These are phyloP conservation scores for Nemania sp. DNA, from an alignment of 2,329 filamentous ascomycete genomes.

Conservation along the genomic window DNA sequence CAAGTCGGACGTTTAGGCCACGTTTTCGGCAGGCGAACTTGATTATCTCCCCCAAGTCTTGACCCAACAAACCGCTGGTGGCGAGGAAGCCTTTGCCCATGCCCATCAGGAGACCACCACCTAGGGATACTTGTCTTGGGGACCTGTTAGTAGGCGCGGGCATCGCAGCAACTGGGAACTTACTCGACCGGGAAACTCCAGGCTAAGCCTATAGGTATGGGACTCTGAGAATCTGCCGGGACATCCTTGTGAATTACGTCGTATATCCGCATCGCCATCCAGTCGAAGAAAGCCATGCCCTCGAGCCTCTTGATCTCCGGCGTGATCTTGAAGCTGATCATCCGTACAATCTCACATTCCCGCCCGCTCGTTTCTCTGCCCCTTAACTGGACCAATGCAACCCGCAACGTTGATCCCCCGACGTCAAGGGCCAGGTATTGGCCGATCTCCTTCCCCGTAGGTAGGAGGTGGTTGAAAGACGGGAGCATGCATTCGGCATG, in stretches of 20 bases:
- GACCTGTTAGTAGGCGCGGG: slow-evolving; percentile 33
- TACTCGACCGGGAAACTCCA: slow-evolving; percentile 75
- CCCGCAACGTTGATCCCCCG: slow-evolving; percentile 69
- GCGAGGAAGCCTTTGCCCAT: slow-evolving; percentile 72
- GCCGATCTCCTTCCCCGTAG: slow-evolving; percentile 62
- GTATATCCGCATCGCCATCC: slow-evolving; percentile 66
- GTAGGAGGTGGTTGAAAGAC: slow-evolving; percentile 67
- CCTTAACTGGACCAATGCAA: slow-evolving; percentile 65
- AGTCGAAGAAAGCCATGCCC: slow-evolving; percentile 67
- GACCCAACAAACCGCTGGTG: slow-evolving; percentile 59
- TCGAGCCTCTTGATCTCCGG: slow-evolving; percentile 59
- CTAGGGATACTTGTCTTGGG: slow-evolving; percentile 65
- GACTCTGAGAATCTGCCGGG: slow-evolving; percentile 45
- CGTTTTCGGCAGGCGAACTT: slow-evolving; percentile 55
- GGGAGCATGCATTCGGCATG: slow-evolving; percentile 66
- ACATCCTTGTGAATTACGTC: slow-evolving; percentile 56
- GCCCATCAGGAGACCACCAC: slow-evolving; percentile 60
- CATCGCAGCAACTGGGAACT: slow-evolving; percentile 37
- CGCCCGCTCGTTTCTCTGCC: slow-evolving; percentile 49
- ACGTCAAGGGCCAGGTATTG: slow-evolving; percentile 68
- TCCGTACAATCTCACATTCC: slow-evolving; percentile 58
- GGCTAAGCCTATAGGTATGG: slow-evolving; percentile 64
- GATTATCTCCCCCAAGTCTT: slow-evolving; percentile 64
- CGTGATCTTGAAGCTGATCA: slow-evolving; percentile 61
- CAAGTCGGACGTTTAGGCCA: slow-evolving; percentile 59